Base-by-base conservation (phyloP, 352 stramenopile genomes). In the Pythium folliculosum region DNA sequence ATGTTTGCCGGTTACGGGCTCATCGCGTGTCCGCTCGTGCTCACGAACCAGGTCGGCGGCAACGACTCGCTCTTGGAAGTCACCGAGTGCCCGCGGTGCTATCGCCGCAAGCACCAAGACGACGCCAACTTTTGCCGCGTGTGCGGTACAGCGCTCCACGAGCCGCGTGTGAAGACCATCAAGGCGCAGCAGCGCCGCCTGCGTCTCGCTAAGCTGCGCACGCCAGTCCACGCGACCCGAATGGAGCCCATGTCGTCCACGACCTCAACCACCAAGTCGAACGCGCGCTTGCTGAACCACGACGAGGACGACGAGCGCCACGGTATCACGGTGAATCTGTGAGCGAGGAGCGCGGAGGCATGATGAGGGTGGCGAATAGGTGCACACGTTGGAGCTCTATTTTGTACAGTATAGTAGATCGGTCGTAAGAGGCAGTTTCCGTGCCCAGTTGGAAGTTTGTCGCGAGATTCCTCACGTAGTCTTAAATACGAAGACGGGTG, bases 1-100 rank as follows among this genome's bases (percentile, higher is more conserved):
- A 95, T 95, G 88, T 93, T 95, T 65, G 77, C 84, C 14, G 87
- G 87, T 64, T 95, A 95, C 73, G 88, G 86, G n/a, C 81, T 94
- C 60, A 92, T 92, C 45, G 86, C 86, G 17, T 92, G 86, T 59
- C 86, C 86, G 60, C 71, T 94, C n/a, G 72, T 95, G 53, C 69
- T 95, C 27, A 91, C 57, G 27, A 67, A 84, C 63, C 82, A 89
- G 44, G 58, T 69, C n/a, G 74, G 71, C 10, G 64, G 8, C 27
- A 23, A 88, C 43, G 81, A 88, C 35, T 72, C 78, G 22, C 49
- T 94, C 14, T 80, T 73, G 2, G 81, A 92, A 64, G 71, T 88
- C 12, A 80, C 77, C 48, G 81, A 91, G 53, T 94, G 85, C 49
- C 70, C 74, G 21, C 79, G 78, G 4, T 91, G 83, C 63, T 94